phyloP scores from a whole-genome alignment of 1,284 basidiomycete species.

The Peniophora sp. region DNA sequence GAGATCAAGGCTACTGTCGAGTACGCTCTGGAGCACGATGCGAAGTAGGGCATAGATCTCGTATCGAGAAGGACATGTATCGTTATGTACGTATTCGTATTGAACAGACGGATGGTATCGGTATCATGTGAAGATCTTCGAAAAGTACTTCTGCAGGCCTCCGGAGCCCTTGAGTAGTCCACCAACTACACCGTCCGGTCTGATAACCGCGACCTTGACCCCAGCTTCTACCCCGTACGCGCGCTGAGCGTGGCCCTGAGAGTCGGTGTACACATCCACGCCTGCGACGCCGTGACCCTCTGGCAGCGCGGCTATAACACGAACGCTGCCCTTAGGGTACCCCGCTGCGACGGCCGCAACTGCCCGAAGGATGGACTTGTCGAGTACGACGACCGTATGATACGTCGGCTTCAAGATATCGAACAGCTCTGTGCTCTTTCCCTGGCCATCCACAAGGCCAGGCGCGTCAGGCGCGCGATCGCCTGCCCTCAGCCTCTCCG shows the following conservation, averaged over 20 bases:
- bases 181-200: slow-evolving; percentile 33
- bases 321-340: slow-evolving; percentile 12
- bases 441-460: background rate
- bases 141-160: slow-evolving; percentile 27
- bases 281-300: background rate
- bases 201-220: slow-evolving; percentile 27
- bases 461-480: slow-evolving; percentile 3
- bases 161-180: slow-evolving; percentile 23
- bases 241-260: slow-evolving; percentile 19
- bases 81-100: too few relatives aligned
- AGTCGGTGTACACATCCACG: slow-evolving; percentile 10
- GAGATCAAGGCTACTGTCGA: background rate
- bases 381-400: slow-evolving; percentile 3
- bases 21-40: background rate
- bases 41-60: background rate
- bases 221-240: slow-evolving; percentile 25
- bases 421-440: background rate
- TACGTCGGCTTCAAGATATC: background rate
- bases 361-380: background rate
- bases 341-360: slow-evolving; percentile 17
- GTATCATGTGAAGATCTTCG: background rate
- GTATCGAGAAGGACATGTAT: too few relatives aligned
- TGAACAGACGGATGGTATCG: too few relatives aligned
- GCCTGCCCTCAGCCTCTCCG: background rate
- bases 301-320: slow-evolving; percentile 16